Conservation (phyloP, 805 yeast species). For the Cyberlindnera maritima region DNA sequence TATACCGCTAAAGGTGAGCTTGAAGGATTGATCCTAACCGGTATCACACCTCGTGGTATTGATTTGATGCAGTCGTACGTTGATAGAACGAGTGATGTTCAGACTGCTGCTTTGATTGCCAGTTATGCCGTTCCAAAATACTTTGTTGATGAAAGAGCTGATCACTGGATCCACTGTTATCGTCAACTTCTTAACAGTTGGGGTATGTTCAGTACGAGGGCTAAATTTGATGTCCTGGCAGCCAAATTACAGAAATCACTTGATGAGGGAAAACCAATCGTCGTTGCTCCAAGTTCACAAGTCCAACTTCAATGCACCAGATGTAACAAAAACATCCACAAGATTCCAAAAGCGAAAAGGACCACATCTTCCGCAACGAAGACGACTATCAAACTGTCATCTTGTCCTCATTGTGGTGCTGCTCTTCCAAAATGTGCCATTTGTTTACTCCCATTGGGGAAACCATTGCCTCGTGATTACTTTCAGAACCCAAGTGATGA, state of each 20-base stretch:
- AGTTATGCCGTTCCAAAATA: slow-evolving; percentile 83
- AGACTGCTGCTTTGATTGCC: slow-evolving; percentile 81
- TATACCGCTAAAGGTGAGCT: slow-evolving; percentile 80
- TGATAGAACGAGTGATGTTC: slow-evolving; percentile 86
- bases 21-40: slow-evolving; percentile 88
- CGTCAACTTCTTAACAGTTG: slow-evolving; percentile 71
- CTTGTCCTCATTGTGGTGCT: slow-evolving; percentile 84
- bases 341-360: slow-evolving; percentile 25
- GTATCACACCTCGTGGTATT: slow-evolving; percentile 83
- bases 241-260: slow-evolving; percentile 57
- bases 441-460: slow-evolving; percentile 78
- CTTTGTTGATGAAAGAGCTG: slow-evolving; percentile 69
- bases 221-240: slow-evolving; percentile 80
- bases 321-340: slow-evolving; percentile 72
- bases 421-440: slow-evolving; percentile 90
- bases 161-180: slow-evolving; percentile 75
- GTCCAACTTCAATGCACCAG: slow-evolving; percentile 76
- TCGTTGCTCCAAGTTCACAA: slow-evolving; percentile 62
- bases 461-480: slow-evolving; percentile 43
- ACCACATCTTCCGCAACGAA: neutral
- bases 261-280: slow-evolving; percentile 35
- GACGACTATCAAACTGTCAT: slow-evolving; percentile 12
- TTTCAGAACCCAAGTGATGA: slow-evolving; percentile 12
- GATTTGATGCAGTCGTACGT: slow-evolving; percentile 83
- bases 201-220: slow-evolving; percentile 74